Evolutionary conservation across 1,284 basidiomycete species (phyloP), one percentile per base, ranked within the genome.

Genomic region (Kalmanozyma brasiliensis): DNA sequence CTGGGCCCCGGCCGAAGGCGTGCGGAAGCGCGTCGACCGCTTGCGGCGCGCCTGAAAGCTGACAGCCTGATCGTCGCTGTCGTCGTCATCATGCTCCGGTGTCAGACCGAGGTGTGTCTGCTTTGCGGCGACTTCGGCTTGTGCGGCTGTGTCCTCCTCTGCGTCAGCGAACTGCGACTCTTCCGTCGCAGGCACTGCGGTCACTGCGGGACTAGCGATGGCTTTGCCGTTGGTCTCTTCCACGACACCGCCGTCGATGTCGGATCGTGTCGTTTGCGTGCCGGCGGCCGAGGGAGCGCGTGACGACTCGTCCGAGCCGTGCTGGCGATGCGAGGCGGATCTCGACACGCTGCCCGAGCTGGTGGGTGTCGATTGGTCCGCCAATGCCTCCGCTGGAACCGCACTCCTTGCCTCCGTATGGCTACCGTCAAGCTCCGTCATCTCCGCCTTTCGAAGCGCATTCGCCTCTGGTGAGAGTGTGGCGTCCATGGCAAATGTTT

Each of bases 81-180:
- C 69, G 11, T 63, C 59, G 17, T 67, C 64, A 0, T 67, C 63
- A 0, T 61, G 57, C 8, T 53, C 49, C 11, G 24, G 20, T 2
- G 32, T 35, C 20, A 40, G 43, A 20, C 19, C 35, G 20, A 42
- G 20, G 19, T 26, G 20, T 5, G 30, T 37, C 9, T 40, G 33
- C 37, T 55, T 62, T 19, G 41, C 17, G 26, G 40, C 41, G 16
- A 26, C 44, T 1, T 19, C 38, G 16, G n/a, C 10, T 4, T 29
- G 26, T 7, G 35, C 20, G n/a, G 35, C 9, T 8, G 42, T 34
- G 4, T 62, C 57, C 42, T 70, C 69, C 23, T 72, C 69, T 4
- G 64, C 69, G 17, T 72, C 69, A 7, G 63, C 69, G 34, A 67
- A 72, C 32, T 72, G 69, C 52, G 56, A 64, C 47, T 69, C 66